Evolutionary conservation across 129 eudicot genomes (phyloP).

Genomic region (Arctium lappa): DNA sequence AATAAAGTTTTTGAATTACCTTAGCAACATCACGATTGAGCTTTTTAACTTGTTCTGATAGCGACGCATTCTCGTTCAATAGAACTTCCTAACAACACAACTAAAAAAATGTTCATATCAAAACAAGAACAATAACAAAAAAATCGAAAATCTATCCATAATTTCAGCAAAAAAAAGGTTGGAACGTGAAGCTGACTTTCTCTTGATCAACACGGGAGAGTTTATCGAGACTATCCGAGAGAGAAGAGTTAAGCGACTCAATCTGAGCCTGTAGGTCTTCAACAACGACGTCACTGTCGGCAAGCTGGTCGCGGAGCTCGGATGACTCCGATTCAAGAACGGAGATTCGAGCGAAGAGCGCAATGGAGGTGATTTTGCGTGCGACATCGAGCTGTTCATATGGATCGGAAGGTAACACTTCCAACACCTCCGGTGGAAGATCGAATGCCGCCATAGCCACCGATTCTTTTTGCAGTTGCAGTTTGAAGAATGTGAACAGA

Average conservation of each 20-base stretch:
- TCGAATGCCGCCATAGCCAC: conserved; percentile 42
- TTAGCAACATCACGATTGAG: conserved; percentile 93
- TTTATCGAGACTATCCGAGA: conserved; percentile 44
- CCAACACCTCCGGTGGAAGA: conserved; percentile 74
- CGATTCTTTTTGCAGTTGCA: conserved; percentile 30
- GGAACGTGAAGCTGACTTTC: conserved; percentile 46
- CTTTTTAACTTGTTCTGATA: conserved; percentile 75
- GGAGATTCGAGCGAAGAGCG: conserved; percentile 88
- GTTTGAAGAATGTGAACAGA: conserved; percentile 11
- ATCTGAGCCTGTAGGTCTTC: conserved; percentile 66
- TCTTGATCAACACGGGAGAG: conserved; percentile 62
- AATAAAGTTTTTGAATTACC: conserved; percentile 34
- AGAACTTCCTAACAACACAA: conserved; percentile 53
- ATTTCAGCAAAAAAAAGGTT: background rate
- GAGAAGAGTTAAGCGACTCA: conserved; percentile 58
- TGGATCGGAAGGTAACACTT: conserved; percentile 83
- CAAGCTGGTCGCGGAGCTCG: conserved; percentile 50
- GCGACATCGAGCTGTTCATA: conserved; percentile 93
- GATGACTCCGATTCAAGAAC: conserved; percentile 78
- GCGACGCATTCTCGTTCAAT: conserved; percentile 57
- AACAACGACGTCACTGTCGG: conserved; percentile 56
- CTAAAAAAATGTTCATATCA: background rate
- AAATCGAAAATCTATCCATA: background rate
- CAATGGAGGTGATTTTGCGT: conserved; percentile 96
- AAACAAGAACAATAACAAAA: background rate